Conservation (phyloP, 805 yeast species). For the Lipomyces sp. region DNA sequence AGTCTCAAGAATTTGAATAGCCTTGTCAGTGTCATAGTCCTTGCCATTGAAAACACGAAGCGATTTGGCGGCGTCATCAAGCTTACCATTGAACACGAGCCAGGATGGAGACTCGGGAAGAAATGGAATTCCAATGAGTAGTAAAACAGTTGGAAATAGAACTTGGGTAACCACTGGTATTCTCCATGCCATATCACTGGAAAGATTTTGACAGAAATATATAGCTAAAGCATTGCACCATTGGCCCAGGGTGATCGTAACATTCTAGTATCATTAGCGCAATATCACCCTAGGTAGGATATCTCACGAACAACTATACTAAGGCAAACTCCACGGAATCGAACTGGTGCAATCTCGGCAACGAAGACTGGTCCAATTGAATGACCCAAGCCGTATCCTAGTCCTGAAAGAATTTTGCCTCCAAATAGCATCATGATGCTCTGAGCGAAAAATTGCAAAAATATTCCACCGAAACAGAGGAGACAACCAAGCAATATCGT, state of each 20-base stretch:
- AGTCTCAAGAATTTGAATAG: neutral
- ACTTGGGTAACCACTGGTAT: neutral
- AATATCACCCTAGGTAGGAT: neutral
- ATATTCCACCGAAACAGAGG: neutral
- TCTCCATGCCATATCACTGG: neutral
- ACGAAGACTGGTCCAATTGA: neutral
- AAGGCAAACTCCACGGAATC: neutral
- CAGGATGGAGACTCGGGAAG: conserved; percentile 52
- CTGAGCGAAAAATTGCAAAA: neutral
- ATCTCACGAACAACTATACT: neutral
- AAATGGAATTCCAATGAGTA: conserved; percentile 40
- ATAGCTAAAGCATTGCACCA: neutral
- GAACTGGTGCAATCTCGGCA: neutral
- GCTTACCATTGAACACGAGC: conserved; percentile 51
- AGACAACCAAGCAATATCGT: neutral
- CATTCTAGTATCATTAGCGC: neutral
- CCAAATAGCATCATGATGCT: neutral
- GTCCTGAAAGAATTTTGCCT: neutral
- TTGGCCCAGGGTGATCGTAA: neutral
- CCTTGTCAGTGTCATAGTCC: neutral
- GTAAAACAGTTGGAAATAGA: neutral
- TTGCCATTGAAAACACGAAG: conserved; percentile 9
- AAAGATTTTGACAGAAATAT: neutral
- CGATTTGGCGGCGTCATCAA: conserved; percentile 48
- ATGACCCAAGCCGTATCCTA: neutral